phyloP scores from a whole-genome alignment of 2,329 filamentous ascomycete species.

The Periconia sp. region DNA sequence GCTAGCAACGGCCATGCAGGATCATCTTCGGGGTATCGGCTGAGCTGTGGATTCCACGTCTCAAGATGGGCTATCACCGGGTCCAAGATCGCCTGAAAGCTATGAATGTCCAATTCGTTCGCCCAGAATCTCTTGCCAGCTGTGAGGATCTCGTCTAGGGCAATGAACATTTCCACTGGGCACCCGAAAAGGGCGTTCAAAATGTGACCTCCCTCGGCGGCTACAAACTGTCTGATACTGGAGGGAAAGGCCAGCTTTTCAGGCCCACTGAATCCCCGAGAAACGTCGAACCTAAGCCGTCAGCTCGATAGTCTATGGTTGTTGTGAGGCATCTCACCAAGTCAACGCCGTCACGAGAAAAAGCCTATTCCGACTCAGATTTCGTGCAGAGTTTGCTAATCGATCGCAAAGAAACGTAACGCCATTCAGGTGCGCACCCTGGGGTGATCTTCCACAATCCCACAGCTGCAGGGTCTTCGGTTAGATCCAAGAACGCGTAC shows the following conservation, averaged over 20 bases:
- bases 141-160: slow-evolving; percentile 8
- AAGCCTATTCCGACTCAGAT: slow-evolving; percentile 2
- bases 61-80: slow-evolving; percentile 1
- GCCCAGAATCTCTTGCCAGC: slow-evolving; percentile 4
- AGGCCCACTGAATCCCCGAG: slow-evolving; percentile 17
- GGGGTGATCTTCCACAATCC: slow-evolving; percentile 15
- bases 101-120: neutral
- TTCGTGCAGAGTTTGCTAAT: slow-evolving; percentile 1
- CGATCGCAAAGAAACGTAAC: slow-evolving; percentile 13
- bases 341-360: slow-evolving; percentile 16
- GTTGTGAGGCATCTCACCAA: slow-evolving; percentile 1
- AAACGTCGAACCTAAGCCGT: slow-evolving; percentile 10
- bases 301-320: neutral
- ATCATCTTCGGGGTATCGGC: slow-evolving; percentile 7
- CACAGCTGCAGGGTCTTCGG: slow-evolving; percentile 5
- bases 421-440: slow-evolving; percentile 17
- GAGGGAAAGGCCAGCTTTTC: slow-evolving; percentile 16
- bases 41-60: slow-evolving; percentile 1
- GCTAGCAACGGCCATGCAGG: slow-evolving; percentile 12
- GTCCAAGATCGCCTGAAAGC: slow-evolving; percentile 3
- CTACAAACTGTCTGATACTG: slow-evolving; percentile 3
- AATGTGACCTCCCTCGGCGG: slow-evolving; percentile 1
- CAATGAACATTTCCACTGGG: slow-evolving; percentile 8
- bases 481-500: neutral
- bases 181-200: slow-evolving; percentile 13